These are phyloP conservation scores for cucumber (Cucumis sativus) DNA, from an alignment of 306 rosid species.

Conservation along the genomic window Cucumber_9930_V3 NC_026658.2:4755501-4756000, in stretches of 20 bases:
- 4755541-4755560: slow-evolving; percentile 45
- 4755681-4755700: slow-evolving; percentile 39
- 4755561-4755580: slow-evolving; percentile 40
- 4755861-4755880: slow-evolving; percentile 31
- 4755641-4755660: slow-evolving; percentile 40
- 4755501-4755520: slow-evolving; percentile 55
- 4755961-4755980: slow-evolving; percentile 30
- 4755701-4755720: slow-evolving; percentile 41
- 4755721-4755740: slow-evolving; percentile 53
- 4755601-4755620: slow-evolving; percentile 35
- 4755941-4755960: slow-evolving; percentile 41
- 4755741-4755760: slow-evolving; percentile 67
- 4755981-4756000: slow-evolving; percentile 22
- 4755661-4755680: slow-evolving; percentile 35
- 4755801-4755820: slow-evolving; percentile 53
- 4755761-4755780: slow-evolving; percentile 38
- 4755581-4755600: slow-evolving; percentile 29
- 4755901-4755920: slow-evolving; percentile 33
- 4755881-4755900: slow-evolving; percentile 30
- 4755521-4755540: slow-evolving; percentile 44
- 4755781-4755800: slow-evolving; percentile 30
- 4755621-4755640: slow-evolving; percentile 53
- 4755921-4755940: slow-evolving; percentile 43
- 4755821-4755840: slow-evolving; percentile 40
- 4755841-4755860: slow-evolving; percentile 41